Conservation (phyloP, 345 rosid species). For the Citrus mangshanensis region DNA sequence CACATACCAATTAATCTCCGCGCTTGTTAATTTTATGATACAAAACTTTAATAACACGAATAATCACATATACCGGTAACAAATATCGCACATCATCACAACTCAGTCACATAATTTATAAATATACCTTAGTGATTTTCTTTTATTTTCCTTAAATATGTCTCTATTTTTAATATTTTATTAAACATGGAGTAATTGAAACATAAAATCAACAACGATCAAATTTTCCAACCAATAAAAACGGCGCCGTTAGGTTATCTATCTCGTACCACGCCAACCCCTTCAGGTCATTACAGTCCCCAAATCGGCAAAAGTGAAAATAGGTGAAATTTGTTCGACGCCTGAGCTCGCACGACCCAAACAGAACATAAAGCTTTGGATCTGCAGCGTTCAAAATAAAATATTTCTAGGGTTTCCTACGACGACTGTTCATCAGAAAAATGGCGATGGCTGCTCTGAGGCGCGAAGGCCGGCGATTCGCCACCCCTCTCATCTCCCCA, state of each 20-base stretch:
- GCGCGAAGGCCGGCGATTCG: conserved; percentile 79
- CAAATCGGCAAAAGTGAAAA: not conserved
- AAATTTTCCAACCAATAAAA: not conserved
- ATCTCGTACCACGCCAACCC: not conserved
- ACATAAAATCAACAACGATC: no score
- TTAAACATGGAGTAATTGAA: no score
- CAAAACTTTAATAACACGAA: no score
- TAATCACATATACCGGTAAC: no score
- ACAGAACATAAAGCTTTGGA: not conserved
- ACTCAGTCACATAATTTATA: no score
- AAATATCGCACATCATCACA: no score
- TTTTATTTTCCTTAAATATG: no score
- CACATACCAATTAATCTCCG: no score
- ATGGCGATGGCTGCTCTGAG: conserved; percentile 80
- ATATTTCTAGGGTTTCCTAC: conserved; percentile 11
- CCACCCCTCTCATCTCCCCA: conserved; percentile 52
- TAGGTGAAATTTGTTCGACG: not conserved
- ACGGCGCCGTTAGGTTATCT: not conserved
- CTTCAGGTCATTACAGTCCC: not conserved
- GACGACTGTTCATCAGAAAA: conserved; percentile 22
- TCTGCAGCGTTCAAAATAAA: not conserved
- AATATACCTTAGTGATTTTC: no score
- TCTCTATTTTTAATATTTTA: no score
- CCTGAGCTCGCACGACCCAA: not conserved
- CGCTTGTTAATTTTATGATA: no score